Conservation (phyloP, 2,329 filamentous ascomycete genomes). For the Hortaea werneckii region DNA sequence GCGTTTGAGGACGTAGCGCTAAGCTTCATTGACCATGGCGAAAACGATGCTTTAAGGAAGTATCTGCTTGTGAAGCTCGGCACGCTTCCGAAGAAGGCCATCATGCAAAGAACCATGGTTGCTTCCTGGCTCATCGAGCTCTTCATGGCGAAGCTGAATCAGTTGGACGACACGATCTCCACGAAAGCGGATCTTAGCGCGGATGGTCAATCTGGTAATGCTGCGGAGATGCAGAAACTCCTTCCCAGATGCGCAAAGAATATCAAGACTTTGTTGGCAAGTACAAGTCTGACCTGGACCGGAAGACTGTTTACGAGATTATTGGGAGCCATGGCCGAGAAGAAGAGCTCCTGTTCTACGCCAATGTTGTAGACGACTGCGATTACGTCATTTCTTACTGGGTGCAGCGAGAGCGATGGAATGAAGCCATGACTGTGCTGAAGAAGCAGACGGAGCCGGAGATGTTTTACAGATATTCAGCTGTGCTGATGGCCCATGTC, state of each 20-base stretch:
- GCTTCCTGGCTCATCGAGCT: constrained; percentile 91
- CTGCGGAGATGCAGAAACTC: constrained; percentile 57
- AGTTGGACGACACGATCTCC: constrained; percentile 85
- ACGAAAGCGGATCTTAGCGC: constrained; percentile 71
- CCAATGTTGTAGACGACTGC: constrained; percentile 79
- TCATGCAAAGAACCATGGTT: constrained; percentile 93
- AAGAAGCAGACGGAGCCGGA: constrained; percentile 88
- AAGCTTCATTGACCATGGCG: constrained; percentile 77
- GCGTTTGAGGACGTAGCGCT: constrained; percentile 93
- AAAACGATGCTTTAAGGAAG: constrained; percentile 81
- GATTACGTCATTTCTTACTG: constrained; percentile 94
- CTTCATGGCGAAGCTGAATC: constrained; percentile 95
- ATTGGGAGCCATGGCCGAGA: constrained; percentile 93
- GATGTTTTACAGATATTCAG: constrained; percentile 94
- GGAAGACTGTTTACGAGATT: constrained; percentile 87
- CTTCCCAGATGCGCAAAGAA: constrained; percentile 61
- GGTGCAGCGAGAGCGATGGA: constrained; percentile 91
- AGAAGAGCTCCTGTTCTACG: constrained; percentile 84
- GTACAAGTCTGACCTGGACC: constrained; percentile 79
- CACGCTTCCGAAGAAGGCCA: constrained; percentile 67
- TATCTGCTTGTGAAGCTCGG: constrained; percentile 79
- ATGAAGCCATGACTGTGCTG: constrained; percentile 73
- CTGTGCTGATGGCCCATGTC: constrained; percentile 85
- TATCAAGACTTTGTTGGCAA: constrained; percentile 80
- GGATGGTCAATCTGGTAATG: constrained; percentile 40